Percentiles rank a stretch among this genome's conserved stretches.
Conservation (phyloP, 2,329 filamentous ascomycete species). For the Paracorniculantispora psalliotae region DNA sequence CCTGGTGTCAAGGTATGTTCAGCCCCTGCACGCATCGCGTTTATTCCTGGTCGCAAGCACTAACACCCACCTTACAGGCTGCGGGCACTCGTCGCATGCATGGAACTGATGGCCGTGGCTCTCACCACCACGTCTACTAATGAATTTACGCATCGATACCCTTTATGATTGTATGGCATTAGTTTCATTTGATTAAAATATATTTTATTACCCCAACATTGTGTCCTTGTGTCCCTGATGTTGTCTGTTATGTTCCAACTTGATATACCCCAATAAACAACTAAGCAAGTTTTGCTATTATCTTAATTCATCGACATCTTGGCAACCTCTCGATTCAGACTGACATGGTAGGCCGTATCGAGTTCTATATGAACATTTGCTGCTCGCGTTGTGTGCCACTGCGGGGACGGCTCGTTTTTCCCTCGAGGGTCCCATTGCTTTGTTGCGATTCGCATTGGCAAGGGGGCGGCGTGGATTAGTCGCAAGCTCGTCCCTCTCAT, state of each 20-base stretch:
- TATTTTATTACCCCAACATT: not conserved
- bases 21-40: not conserved
- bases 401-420: not conserved
- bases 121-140: slow-evolving; percentile 27
- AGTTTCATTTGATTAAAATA: not conserved
- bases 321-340: not conserved
- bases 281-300: too few relatives aligned
- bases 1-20: slow-evolving; percentile 63
- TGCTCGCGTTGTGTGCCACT: not conserved
- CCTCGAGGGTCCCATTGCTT: slow-evolving; percentile 2
- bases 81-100: slow-evolving; percentile 70
- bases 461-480: slow-evolving; percentile 17
- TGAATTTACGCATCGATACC: not conserved
- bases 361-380: not conserved
- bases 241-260: too few relatives aligned
- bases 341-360: not conserved
- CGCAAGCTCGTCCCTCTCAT: slow-evolving; percentile 29
- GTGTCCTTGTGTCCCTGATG: too few relatives aligned
- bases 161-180: not conserved
- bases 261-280: too few relatives aligned
- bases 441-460: slow-evolving; percentile 26
- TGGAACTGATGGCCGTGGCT: slow-evolving; percentile 65
- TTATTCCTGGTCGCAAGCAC: not conserved
- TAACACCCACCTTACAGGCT: slow-evolving; percentile 41
- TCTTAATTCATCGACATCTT: too few relatives aligned